Percentiles rank a stretch among this genome's conserved stretches.
Conservation (phyloP, 1,284 basidiomycete genomes). For the Pseudozyma sp. region DNA sequence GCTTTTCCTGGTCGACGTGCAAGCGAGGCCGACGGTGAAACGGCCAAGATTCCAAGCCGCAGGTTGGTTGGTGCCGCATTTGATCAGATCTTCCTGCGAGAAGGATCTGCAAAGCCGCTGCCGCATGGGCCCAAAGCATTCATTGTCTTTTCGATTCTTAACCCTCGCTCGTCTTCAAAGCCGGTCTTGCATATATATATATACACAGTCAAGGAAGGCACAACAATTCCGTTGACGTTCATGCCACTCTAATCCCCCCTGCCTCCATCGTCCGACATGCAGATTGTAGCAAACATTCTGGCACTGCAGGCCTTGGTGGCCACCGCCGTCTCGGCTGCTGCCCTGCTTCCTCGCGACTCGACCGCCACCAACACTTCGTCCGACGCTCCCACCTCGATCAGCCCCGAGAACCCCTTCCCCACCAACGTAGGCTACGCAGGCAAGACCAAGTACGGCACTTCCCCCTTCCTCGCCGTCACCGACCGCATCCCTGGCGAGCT, state of each 20-base stretch:
- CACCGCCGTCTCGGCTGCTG: constrained; percentile 23
- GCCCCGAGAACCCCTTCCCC: constrained; percentile 46
- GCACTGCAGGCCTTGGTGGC: constrained; percentile 30
- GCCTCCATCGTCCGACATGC: constrained; percentile 7
- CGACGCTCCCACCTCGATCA: constrained; percentile 25
- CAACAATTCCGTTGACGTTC: too few species aligned
- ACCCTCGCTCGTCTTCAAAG: not conserved
- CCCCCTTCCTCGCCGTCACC: constrained; percentile 58
- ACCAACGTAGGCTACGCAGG: constrained; percentile 63
- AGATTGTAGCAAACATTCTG: constrained; percentile 14
- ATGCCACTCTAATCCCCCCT: not conserved
- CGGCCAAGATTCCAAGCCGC: not conserved
- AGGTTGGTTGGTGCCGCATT: not conserved
- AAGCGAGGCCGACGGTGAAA: not conserved
- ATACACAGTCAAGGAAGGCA: too few species aligned
- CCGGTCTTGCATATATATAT: not conserved
- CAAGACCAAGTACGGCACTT: constrained; percentile 29
- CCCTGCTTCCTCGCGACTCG: constrained; percentile 18
- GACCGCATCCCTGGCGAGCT: constrained; percentile 48
- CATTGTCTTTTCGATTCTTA: too few species aligned
- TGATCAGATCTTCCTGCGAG: too few species aligned
- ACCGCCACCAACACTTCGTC: constrained; percentile 19
- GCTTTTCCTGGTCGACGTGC: not conserved
- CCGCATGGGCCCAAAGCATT: too few species aligned
- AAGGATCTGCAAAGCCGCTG: too few species aligned